Percentiles rank a stretch among this genome's conserved stretches.
These are phyloP conservation scores for Erodium trifolium DNA, from an alignment of 441 rosid species.

Conservation along the genomic window DNA sequence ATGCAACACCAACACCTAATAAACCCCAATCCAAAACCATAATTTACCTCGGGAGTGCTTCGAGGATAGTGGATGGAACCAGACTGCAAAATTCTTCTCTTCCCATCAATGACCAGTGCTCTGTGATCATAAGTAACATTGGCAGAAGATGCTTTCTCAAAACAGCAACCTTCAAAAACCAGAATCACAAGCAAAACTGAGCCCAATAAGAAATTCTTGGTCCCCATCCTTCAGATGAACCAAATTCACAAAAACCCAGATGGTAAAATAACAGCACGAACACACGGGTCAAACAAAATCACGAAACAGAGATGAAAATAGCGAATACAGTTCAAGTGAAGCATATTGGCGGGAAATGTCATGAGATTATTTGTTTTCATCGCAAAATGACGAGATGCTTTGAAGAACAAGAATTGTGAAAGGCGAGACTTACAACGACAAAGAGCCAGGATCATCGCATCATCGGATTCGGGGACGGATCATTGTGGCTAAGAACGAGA, in stretches of 20 bases:
- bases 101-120: slow-evolving; percentile 52
- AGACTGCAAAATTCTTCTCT: slow-evolving; percentile 54
- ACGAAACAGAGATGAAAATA: not conserved
- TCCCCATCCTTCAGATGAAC: slow-evolving; percentile 17
- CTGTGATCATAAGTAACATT: slow-evolving; percentile 50
- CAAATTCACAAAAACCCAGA: slow-evolving; percentile 7
- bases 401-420: not conserved
- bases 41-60: slow-evolving; percentile 42
- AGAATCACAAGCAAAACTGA: slow-evolving; percentile 23
- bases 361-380: not conserved
- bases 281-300: not conserved
- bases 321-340: not conserved
- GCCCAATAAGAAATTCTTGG: slow-evolving; percentile 16
- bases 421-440: not conserved
- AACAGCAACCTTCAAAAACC: slow-evolving; percentile 23
- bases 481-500: no score
- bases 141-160: slow-evolving; percentile 21
- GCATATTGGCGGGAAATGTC: slow-evolving; percentile 6
- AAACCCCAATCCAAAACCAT: not conserved
- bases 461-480: no score
- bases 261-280: not conserved
- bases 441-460: not conserved
- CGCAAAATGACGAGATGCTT: slow-evolving; percentile 2
- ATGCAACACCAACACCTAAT: not conserved
- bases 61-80: slow-evolving; percentile 61